phyloP scores from a whole-genome alignment of 2,329 filamentous ascomycete genomes.

The Aspergillus sp. region DNA sequence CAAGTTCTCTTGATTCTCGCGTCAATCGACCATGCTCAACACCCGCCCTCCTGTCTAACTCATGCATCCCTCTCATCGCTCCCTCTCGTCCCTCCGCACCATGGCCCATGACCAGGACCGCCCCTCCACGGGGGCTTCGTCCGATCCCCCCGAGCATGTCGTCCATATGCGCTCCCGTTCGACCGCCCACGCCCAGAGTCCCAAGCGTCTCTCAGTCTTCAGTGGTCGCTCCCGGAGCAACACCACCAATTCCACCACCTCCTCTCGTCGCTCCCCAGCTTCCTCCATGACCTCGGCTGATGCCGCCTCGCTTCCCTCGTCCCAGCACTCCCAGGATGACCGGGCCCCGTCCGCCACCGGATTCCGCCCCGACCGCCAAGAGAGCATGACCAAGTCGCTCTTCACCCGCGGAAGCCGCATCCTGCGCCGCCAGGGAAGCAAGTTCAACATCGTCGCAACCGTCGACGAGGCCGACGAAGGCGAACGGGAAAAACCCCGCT shows the following conservation, averaged over 20 bases:
- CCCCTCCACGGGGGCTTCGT: slow-evolving; percentile 31
- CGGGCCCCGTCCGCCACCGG: slow-evolving; percentile 27
- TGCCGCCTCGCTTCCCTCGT: slow-evolving; percentile 25
- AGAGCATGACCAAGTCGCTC: slow-evolving; percentile 40
- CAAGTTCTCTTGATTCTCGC: slow-evolving; percentile 6
- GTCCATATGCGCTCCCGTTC: slow-evolving; percentile 37
- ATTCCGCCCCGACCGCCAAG: slow-evolving; percentile 31
- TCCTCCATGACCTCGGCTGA: slow-evolving; percentile 42
- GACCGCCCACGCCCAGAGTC: slow-evolving; percentile 34
- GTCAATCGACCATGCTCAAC: background rate
- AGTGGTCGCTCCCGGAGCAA: slow-evolving; percentile 41
- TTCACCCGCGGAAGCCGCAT: slow-evolving; percentile 47
- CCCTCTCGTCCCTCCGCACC: slow-evolving; percentile 11
- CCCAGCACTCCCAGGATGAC: slow-evolving; percentile 35
- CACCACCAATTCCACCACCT: slow-evolving; percentile 52
- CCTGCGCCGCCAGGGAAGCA: slow-evolving; percentile 47
- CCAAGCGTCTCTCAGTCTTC: slow-evolving; percentile 42
- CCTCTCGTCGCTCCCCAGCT: slow-evolving; percentile 46
- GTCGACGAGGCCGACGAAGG: slow-evolving; percentile 42
- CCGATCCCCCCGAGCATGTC: slow-evolving; percentile 33
- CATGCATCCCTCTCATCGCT: slow-evolving; percentile 15
- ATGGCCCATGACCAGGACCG: slow-evolving; percentile 25
- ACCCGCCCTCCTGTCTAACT: background rate
- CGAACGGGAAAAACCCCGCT: slow-evolving; percentile 30
- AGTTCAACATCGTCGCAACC: slow-evolving; percentile 43